Conservation (phyloP, 805 yeast species). For the Hanseniaspora nectarophila region DNA sequence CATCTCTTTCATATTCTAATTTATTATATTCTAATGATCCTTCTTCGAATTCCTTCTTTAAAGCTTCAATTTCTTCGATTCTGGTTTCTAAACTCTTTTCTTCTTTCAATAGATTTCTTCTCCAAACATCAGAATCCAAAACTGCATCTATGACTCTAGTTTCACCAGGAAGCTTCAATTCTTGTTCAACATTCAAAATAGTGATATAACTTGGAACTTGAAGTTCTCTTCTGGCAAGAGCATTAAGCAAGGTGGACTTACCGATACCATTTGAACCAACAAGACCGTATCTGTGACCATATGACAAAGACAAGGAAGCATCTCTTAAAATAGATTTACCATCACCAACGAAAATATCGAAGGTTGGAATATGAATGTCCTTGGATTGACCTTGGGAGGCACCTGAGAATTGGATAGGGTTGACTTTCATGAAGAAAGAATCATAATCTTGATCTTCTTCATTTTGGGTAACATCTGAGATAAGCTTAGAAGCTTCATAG, state of each 20-base stretch:
- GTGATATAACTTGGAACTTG: conserved; percentile 92
- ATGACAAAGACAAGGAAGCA: conserved; percentile 72
- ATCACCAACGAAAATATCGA: conserved; percentile 90
- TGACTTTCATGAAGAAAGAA: conserved; percentile 85
- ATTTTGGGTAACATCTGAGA: conserved; percentile 43
- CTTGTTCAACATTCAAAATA: conserved; percentile 94
- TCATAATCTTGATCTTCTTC: conserved; percentile 57
- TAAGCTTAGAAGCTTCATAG: conserved; percentile 87
- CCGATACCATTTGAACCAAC: conserved; percentile 99
- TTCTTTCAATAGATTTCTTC: conserved; percentile 74
- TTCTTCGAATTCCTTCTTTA: conserved; percentile 62
- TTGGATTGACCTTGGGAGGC: conserved; percentile 91
- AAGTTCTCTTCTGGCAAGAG: conserved; percentile 85
- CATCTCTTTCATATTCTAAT: conserved; percentile 81
- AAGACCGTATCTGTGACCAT: conserved; percentile 91
- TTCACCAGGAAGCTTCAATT: conserved; percentile 76
- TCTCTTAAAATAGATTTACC: conserved; percentile 87
- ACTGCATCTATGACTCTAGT: conserved; percentile 85
- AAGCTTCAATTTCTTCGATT: conserved; percentile 57
- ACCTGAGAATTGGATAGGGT: conserved; percentile 76
- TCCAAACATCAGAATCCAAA: conserved; percentile 98
- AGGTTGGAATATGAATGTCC: conserved; percentile 84
- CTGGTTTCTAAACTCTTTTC: conserved; percentile 64
- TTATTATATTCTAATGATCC: conserved; percentile 62
- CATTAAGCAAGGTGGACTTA: conserved; percentile 85